phyloP scores from a whole-genome alignment of 495 filamentous ascomycete species.

The Lasiosphaeriaceae sp. region DNA sequence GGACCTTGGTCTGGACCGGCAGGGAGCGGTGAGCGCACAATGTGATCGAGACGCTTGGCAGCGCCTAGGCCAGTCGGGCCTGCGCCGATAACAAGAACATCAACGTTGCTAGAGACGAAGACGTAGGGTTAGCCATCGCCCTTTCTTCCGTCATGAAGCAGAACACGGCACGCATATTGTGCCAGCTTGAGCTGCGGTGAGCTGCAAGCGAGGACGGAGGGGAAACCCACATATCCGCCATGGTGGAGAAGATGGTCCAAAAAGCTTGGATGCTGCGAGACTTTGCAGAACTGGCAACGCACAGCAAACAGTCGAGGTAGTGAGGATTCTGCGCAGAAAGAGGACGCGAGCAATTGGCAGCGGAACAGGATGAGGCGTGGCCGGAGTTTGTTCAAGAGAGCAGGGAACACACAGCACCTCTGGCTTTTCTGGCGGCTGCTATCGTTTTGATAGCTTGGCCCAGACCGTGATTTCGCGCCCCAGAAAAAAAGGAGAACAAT shows the following conservation, averaged over 20 bases:
- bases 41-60: conserved; percentile 94
- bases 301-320: not conserved
- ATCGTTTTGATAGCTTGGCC: conserved; percentile 14
- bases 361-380: not conserved
- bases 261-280: not conserved
- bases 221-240: conserved; percentile 34
- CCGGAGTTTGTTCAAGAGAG: not conserved
- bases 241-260: conserved; percentile 17
- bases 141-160: too few species aligned
- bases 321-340: not conserved
- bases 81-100: conserved; percentile 97
- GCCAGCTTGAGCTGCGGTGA: not conserved
- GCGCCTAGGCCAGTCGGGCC: conserved; percentile 95
- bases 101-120: conserved; percentile 63
- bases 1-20: conserved; percentile 9
- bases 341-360: not conserved
- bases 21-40: conserved; percentile 56
- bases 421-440: conserved; percentile 11
- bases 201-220: not conserved
- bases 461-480: conserved; percentile 1
- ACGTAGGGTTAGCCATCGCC: conserved; percentile 15
- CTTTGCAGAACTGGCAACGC: not conserved
- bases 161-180: not conserved
- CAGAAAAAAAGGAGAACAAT: conserved; percentile 12
- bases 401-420: not conserved